Base-by-base conservation (phyloP, 2,329 filamentous ascomycete species). In the Aspergillus unguis region DNA sequence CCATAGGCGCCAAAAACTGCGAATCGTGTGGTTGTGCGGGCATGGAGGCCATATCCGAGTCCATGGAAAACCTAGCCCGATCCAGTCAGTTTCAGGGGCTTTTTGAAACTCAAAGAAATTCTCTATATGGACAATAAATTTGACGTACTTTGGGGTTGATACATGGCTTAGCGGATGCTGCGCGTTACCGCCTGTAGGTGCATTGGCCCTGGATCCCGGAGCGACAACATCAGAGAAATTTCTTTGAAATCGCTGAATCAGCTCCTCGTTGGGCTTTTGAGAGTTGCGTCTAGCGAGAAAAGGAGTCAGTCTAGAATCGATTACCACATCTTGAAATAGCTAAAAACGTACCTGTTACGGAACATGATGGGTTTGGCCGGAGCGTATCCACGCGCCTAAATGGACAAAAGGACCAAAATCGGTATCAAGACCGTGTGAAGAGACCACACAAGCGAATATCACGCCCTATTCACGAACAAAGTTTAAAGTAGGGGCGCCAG, bases 1-100 rank as follows among this genome's bases (percentile, higher is more conserved):
- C 81, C 52, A 95, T 78, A 25, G 91, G 94, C 3, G 92, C 90
- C 2, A 92, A 95, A 65, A 96, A 91, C 60, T 88, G 83, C 85
- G 92, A 94, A 62, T 96, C 38, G 87, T 82, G 17, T 17, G 85
- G 87, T 68, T 88, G 84, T 41, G 10, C 46, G 4, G 90, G 90
- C 3, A 90, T 95, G 23, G 88, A 87, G 65, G 96, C 90, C 58
- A 83, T 72, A 52, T 78, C 75, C 40, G 73, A 69, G 44, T 77
- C 75, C 56, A 71, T 71, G 60, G 71, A 75, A 42, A 73, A 68
- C 59, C 76, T 80, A 63, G 54, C n/a, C 45, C 23, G 32, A 43
- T 48, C 25, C 27, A 27, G 56, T 61, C 45, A 61, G 59, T 43
- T 42, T 31, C 33, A 32, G 17, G 17, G 17, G 17, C 17, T 17